phyloP scores from a whole-genome alignment of 73 alveolate species.

The Uronychia setigera region DNA sequence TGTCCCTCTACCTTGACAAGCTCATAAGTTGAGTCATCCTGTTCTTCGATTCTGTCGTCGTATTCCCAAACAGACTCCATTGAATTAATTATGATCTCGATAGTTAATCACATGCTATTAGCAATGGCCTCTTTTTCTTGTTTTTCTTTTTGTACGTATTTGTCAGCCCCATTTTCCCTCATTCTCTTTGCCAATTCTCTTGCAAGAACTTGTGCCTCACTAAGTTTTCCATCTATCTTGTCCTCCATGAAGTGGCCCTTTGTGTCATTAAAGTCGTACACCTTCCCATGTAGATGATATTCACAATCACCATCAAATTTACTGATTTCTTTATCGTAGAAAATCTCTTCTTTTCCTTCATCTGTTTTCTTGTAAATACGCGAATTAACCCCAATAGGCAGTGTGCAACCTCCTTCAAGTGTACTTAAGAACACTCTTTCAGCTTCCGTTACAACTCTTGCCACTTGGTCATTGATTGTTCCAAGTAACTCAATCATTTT shows the following conservation, averaged over 20 bases:
- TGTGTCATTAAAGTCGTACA: conserved; percentile 20
- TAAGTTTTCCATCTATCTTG: conserved; percentile 1
- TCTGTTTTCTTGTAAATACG: conserved; percentile 5
- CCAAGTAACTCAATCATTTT: conserved; percentile 20
- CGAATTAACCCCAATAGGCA: conserved; percentile 76
- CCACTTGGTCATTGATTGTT: conserved; percentile 44
- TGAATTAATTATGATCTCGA: too few species aligned
- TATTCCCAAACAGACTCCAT: too few species aligned
- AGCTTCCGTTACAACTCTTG: conserved; percentile 60
- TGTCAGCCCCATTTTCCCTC: conserved; percentile 48
- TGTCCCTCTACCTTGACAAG: too few species aligned
- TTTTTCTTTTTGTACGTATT: conserved; percentile 17
- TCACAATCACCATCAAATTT: neutral
- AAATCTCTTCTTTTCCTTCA: neutral
- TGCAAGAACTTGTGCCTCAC: conserved; percentile 8
- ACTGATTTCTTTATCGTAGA: neutral
- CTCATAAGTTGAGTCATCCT: too few species aligned
- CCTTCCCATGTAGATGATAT: conserved; percentile 43
- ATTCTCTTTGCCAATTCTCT: conserved; percentile 12
- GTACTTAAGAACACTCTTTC: conserved; percentile 68
- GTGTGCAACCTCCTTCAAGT: conserved; percentile 83
- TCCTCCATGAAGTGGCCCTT: conserved; percentile 4
- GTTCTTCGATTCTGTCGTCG: too few species aligned
- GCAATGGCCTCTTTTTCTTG: too few species aligned
- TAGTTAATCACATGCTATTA: too few species aligned